Evolutionary conservation across 2,329 filamentous ascomycete genomes (phyloP).

Genomic region (Pseudopyrenochaeta lycopersici): DNA sequence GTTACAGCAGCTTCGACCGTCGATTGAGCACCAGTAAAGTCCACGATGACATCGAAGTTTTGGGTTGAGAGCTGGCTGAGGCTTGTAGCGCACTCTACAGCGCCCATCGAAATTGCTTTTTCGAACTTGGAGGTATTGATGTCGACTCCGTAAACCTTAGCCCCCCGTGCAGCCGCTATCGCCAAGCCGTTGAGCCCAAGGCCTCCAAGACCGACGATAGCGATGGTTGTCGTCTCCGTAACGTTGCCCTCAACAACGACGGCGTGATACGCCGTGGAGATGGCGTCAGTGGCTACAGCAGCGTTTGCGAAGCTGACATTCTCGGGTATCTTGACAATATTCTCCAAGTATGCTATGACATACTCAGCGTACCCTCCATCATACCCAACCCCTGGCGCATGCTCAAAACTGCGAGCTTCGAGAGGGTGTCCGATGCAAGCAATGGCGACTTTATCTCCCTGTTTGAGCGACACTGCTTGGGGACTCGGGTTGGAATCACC

Average conservation of each 20-base stretch:
- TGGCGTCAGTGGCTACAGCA: conserved; percentile 6
- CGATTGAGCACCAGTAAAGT: neutral
- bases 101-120: neutral
- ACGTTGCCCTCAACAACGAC: neutral
- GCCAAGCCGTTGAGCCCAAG: conserved; percentile 1
- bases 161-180: neutral
- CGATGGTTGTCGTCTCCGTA: neutral
- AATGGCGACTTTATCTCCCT: neutral
- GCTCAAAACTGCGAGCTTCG: neutral
- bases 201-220: conserved; percentile 4
- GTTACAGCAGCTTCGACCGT: neutral
- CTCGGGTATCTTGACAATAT: conserved; percentile 6
- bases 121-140: conserved; percentile 1
- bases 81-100: neutral
- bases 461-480: neutral
- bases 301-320: conserved; percentile 5
- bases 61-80: neutral
- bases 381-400: neutral
- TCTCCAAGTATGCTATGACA: neutral
- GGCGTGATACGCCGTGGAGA: conserved; percentile 14
- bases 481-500: neutral
- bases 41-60: neutral
- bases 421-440: neutral
- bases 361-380: neutral
- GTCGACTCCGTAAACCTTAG: conserved; percentile 8